Evolutionary conservation across 1,139 yeast genomes (phyloP), one percentile per base, ranked within the genome.

Genomic region (Candida tetrigidarum): DNA sequence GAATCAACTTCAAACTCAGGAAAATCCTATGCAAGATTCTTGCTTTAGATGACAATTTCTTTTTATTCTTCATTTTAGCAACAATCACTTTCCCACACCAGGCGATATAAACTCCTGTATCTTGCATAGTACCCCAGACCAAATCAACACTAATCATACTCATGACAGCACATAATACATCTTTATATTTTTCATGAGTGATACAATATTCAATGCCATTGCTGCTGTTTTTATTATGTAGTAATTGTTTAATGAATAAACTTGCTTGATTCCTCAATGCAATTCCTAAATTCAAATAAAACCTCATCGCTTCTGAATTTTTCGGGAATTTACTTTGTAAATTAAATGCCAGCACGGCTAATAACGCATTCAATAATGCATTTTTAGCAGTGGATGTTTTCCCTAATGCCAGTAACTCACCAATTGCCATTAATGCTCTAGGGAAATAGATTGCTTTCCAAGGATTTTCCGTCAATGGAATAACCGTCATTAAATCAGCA

Each of bases 51-150:
- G 93, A 84, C 26, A 89, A 64, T 50, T 78, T 79, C 57, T 84
- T 84, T 58, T 90, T 81, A 44, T 72, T 76, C 39, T 69, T 70
- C 84, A 85, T 84, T 55, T 92, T 81, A 53, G 83, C 80, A 35
- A 79, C 76, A 26, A 90, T 85, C 41, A 88, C 85, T 48, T 78
- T 78, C 48, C 89, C 93, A 67, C 96, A 87, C 58, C 91, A 83
- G 43, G 82, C 78, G 45, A 90, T 71, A 63, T 89, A 88, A 48
- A 83, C 77, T 50, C 83, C 82, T 55, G 96, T 88, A 54, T 88
- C 96, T 49, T 86, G 85, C 95, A 87, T 88, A 1, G 95, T 85
- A 1, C 97, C 96, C 88, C 96, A 86, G 7, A 88, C 93, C 46
- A 88, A 84, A 66, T 90, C 96, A 45, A 90, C 89, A 18, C 92